Conservation (phyloP, 805 yeast species). For the Candida rishiriensis region DNA sequence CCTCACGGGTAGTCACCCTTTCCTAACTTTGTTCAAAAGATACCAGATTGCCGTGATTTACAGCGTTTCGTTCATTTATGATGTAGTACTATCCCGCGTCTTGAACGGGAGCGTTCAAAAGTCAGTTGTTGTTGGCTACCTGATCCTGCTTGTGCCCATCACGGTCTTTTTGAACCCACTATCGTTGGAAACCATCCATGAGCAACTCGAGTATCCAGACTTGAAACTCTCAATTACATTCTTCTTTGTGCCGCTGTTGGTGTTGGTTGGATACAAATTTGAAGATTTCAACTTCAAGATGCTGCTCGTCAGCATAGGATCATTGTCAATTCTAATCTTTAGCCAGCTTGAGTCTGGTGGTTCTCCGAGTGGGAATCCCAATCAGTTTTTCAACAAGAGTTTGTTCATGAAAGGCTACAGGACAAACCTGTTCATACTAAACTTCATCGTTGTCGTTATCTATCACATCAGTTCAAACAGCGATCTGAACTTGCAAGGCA, state of each 20-base stretch:
- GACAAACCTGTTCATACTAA: constrained; percentile 20
- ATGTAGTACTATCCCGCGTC: constrained; percentile 3
- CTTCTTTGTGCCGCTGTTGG: constrained; percentile 5
- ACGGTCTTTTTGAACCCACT: constrained; percentile 15
- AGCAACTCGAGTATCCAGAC: constrained; percentile 6
- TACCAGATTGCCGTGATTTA: constrained; percentile 19
- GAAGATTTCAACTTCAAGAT: constrained; percentile 24
- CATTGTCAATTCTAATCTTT: constrained; percentile 22
- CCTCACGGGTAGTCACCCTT: constrained; percentile 10
- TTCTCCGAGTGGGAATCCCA: constrained; percentile 5
- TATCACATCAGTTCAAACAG: constrained; percentile 10
- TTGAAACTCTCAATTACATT: constrained; percentile 9
- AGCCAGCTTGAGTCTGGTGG: constrained; percentile 26
- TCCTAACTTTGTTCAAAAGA: constrained; percentile 4
- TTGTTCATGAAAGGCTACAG: constrained; percentile 21
- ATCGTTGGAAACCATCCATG: not conserved
- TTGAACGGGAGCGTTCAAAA: not conserved
- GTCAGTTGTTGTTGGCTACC: constrained; percentile 14
- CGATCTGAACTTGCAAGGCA: constrained; percentile 1
- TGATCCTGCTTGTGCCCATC: constrained; percentile 17
- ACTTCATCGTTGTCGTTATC: constrained; percentile 10
- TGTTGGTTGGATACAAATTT: constrained; percentile 10
- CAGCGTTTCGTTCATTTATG: constrained; percentile 11
- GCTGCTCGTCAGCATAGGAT: constrained; percentile 28
- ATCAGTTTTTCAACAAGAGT: constrained; percentile 20